Percentiles rank a stretch among this genome's conserved stretches.
Conservation (phyloP, 139 green algal genomes). For the Volvox reticuliferus region DNA sequence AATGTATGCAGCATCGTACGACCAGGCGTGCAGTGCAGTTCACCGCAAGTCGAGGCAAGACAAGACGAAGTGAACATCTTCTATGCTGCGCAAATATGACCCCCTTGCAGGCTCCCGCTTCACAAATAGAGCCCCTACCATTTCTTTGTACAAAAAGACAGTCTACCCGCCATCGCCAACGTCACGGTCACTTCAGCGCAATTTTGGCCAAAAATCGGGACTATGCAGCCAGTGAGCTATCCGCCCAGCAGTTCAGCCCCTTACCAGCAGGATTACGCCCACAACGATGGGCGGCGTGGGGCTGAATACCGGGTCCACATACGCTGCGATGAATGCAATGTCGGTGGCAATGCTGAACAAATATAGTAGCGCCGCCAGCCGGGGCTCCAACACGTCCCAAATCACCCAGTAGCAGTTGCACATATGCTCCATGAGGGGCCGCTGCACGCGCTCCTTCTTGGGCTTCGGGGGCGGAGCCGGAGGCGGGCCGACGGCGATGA, state of each 20-base stretch:
- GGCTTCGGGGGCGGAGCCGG: constrained; percentile 27
- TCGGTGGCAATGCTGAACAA: constrained; percentile 23
- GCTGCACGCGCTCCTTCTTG: neutral
- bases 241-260: neutral
- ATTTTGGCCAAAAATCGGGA: no score
- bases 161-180: no score
- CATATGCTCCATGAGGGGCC: neutral
- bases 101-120: neutral
- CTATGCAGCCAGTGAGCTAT: neutral
- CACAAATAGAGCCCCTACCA: neutral
- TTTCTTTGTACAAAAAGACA: neutral
- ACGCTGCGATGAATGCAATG: constrained; percentile 28
- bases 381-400: constrained; percentile 18
- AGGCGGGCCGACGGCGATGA: constrained; percentile 35
- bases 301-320: neutral
- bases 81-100: no score
- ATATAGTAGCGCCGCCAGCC: constrained; percentile 16
- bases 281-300: constrained; percentile 13
- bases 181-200: no score
- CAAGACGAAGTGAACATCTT: no score
- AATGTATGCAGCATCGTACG: no score
- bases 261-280: constrained; percentile 26
- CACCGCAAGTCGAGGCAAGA: no score
- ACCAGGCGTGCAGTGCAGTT: no score
- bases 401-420: neutral